These are phyloP conservation scores for Curvularia spicifera DNA, from an alignment of 2,329 filamentous ascomycete genomes.

Conservation along the genomic window DNA sequence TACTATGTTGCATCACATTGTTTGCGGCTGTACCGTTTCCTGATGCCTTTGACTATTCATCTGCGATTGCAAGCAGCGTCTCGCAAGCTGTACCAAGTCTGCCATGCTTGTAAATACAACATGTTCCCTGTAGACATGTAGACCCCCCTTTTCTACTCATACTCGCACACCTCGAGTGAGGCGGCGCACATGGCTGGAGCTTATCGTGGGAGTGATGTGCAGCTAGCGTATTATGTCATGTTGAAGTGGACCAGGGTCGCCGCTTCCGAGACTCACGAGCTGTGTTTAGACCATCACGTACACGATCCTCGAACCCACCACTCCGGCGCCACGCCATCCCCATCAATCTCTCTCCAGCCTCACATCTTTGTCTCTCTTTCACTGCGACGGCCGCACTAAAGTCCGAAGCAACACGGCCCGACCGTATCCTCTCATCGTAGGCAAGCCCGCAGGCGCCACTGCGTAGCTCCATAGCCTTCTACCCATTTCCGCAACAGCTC, in stretches of 20 bases:
- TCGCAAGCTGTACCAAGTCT: background rate
- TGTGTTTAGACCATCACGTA: slow-evolving; percentile 36
- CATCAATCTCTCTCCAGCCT: slow-evolving; percentile 35
- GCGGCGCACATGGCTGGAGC: slow-evolving; percentile 7
- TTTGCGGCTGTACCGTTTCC: background rate
- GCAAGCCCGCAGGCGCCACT: slow-evolving; percentile 41
- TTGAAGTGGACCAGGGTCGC: slow-evolving; percentile 24
- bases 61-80: background rate
- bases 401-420: slow-evolving; percentile 22
- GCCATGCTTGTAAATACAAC: background rate
- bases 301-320: slow-evolving; percentile 34
- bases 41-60: slow-evolving; percentile 4
- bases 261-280: slow-evolving; percentile 29
- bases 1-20: slow-evolving; percentile 9
- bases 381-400: slow-evolving; percentile 22
- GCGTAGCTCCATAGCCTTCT: slow-evolving; percentile 48
- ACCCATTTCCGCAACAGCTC: slow-evolving; percentile 41
- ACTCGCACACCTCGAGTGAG: slow-evolving; percentile 2
- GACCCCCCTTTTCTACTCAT: background rate
- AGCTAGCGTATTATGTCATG: slow-evolving; percentile 28
- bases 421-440: slow-evolving; percentile 9
- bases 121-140: background rate
- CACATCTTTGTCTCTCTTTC: slow-evolving; percentile 43
- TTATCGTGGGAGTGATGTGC: slow-evolving; percentile 20
- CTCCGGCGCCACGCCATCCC: slow-evolving; percentile 41